These are phyloP conservation scores for Aspergillus ellipticus DNA, from an alignment of 495 filamentous ascomycete species.

Conservation along the genomic window DNA sequence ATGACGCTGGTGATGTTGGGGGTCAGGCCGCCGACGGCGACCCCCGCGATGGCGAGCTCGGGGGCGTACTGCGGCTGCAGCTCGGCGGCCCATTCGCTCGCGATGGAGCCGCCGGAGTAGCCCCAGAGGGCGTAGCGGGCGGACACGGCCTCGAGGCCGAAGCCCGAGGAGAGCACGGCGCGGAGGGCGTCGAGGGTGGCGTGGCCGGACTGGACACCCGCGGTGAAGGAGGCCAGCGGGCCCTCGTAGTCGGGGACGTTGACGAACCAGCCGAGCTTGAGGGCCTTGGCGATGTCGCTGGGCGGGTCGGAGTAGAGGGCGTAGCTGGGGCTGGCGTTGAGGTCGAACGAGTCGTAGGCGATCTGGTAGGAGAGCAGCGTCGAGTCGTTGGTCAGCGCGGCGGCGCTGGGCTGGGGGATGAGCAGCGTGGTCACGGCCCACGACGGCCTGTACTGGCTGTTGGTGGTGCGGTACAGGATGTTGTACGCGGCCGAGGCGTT, in stretches of 20 bases:
- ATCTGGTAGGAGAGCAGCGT: slow-evolving; percentile 42
- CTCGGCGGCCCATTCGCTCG: slow-evolving; percentile 46
- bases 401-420: slow-evolving; percentile 5
- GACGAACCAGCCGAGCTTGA: slow-evolving; percentile 16
- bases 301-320: slow-evolving; percentile 22
- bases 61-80: slow-evolving; percentile 43
- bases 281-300: background rate
- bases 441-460: slow-evolving; percentile 35
- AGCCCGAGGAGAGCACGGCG: slow-evolving; percentile 26
- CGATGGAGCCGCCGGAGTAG: slow-evolving; percentile 48
- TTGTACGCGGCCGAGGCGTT: slow-evolving; percentile 27
- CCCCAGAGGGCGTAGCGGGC: slow-evolving; percentile 37
- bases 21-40: slow-evolving; percentile 10
- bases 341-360: slow-evolving; percentile 39
- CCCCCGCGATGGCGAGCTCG: slow-evolving; percentile 28
- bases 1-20: slow-evolving; percentile 9
- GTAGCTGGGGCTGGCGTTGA: slow-evolving; percentile 25
- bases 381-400: background rate
- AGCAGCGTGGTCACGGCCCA: slow-evolving; percentile 29
- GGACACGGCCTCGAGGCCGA: background rate
- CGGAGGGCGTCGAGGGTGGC: slow-evolving; percentile 46
- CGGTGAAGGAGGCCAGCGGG: slow-evolving; percentile 34
- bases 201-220: slow-evolving; percentile 37
- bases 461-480: slow-evolving; percentile 50
- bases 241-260: slow-evolving; percentile 47